phyloP scores from a whole-genome alignment of 768 basidiomycete genomes.

The Trichaptum fuscoviolaceum region DNA sequence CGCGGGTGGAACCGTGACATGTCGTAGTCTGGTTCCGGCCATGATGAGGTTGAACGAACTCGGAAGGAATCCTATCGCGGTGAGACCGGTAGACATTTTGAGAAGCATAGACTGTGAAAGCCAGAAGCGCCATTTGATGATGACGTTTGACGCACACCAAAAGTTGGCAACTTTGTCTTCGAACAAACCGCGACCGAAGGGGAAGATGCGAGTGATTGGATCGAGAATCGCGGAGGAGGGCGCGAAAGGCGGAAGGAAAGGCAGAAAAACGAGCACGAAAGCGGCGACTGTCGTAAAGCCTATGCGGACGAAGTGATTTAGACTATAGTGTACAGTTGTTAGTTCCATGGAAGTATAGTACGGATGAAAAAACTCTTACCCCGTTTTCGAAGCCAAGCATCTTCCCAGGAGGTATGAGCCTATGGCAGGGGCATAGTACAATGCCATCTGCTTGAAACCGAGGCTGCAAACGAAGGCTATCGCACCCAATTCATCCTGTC shows the following conservation, averaged over 20 bases:
- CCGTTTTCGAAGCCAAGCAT: slow-evolving; percentile 42
- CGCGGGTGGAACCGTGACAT: slow-evolving; percentile 3
- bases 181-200: slow-evolving; percentile 84
- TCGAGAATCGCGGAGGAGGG: slow-evolving; percentile 42
- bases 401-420: slow-evolving; percentile 87
- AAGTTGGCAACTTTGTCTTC: slow-evolving; percentile 98
- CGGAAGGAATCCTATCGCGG: slow-evolving; percentile 67
- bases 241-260: slow-evolving; percentile 71
- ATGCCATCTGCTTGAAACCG: slow-evolving; percentile 93
- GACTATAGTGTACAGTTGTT: slow-evolving; percentile 22
- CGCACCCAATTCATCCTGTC: slow-evolving; percentile 70
- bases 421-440: slow-evolving; percentile 92
- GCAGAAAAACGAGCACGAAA: slow-evolving; percentile 68
- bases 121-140: slow-evolving; percentile 77
- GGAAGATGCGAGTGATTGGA: slow-evolving; percentile 80
- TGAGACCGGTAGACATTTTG: slow-evolving; percentile 60
- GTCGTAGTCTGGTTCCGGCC: slow-evolving; percentile 29
- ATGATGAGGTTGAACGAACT: slow-evolving; percentile 42
- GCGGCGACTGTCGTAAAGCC: slow-evolving; percentile 55
- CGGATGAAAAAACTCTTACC: not conserved
- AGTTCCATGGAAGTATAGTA: slow-evolving; percentile 15
- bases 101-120: slow-evolving; percentile 45
- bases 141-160: slow-evolving; percentile 90
- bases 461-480: slow-evolving; percentile 79
- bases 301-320: slow-evolving; percentile 60